These are phyloP conservation scores for Crithidia mellificae DNA, from an alignment of 208 protist species.

Conservation along the genomic window DNA sequence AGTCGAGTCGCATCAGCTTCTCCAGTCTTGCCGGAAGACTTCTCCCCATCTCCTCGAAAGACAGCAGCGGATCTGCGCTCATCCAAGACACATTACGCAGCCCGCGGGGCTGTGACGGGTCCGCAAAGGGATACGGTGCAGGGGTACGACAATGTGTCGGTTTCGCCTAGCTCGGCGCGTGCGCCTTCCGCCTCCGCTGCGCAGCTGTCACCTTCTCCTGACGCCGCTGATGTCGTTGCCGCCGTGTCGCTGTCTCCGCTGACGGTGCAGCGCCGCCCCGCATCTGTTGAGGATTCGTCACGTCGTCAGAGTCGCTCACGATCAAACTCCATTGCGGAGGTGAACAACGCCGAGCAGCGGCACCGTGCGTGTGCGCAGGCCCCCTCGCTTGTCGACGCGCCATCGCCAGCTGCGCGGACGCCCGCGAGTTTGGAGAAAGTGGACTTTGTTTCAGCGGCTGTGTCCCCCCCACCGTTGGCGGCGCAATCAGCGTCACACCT, in stretches of 20 bases:
- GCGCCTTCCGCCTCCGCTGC: neutral
- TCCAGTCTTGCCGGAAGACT: neutral
- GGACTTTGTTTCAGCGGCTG: conserved; percentile 3
- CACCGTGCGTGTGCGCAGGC: too few species aligned
- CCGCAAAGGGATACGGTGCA: neutral
- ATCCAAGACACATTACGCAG: neutral
- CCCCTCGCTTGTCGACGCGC: too few species aligned
- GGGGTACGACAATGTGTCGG: neutral
- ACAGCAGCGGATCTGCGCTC: neutral
- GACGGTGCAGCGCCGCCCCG: conserved; percentile 5
- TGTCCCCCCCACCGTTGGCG: neutral
- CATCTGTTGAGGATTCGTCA: too few species aligned
- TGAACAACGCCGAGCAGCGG: too few species aligned
- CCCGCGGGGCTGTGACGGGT: neutral
- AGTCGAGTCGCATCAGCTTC: neutral
- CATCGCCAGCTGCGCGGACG: neutral
- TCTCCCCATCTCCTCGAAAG: neutral
- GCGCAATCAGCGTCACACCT: neutral
- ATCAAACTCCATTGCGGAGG: neutral
- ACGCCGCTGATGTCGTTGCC: conserved; percentile 6
- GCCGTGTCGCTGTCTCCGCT: conserved; percentile 24
- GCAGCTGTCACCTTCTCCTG: neutral
- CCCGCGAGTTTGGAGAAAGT: neutral
- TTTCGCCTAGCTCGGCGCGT: too few species aligned
- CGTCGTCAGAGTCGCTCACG: neutral